Evolutionary conservation across 768 basidiomycete species (phyloP), one percentile per base, ranked within the genome.

Genomic region (Panellus pusillus): DNA sequence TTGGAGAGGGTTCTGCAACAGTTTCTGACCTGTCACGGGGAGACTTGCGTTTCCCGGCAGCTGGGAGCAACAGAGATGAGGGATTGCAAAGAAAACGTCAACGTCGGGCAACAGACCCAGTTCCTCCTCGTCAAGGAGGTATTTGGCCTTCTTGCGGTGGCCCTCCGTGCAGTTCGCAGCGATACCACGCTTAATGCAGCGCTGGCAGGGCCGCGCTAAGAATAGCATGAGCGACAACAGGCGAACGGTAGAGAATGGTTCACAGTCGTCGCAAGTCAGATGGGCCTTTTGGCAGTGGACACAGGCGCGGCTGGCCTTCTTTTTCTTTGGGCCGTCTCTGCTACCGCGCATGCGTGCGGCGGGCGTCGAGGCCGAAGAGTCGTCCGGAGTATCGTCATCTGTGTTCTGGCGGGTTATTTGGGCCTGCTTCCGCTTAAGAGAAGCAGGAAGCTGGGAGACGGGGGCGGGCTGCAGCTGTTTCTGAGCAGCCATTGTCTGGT

Each of bases 201-300:
- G 84, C 60, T 92, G 91, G 73, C 97, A 99, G 24, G 97, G 97
- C 49, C 97, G 89, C 44, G 92, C 96, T 98, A 64, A 46, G 50
- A 52, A 57, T 29, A 57, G 51, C 29, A 51, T 61, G 65, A 61
- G 56, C 56, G 50, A 3, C 54, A 54, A 35, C 44, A 54, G 47
- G 50, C 52, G 55, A 55, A 52, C 46, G 60, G 52, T 40, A 47
- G 46, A 38, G 43, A 44, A 62, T 35, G 82, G 91, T 68, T 31
- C 66, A 97, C 96, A 85, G 66, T 98, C 96, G 69, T 98, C 95
- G 69, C 96, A 98, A n/a, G 96, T 98, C 61, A 98, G 76, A 71
- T 98, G 96, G 2, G 94, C 93, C 70, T 93, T 96, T 72, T 98
- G 95, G 70, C 96, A 98, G 62, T 93, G 91, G 58, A 91, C 87